A percentile compares a stretch with the other conserved stretches of the same genome.
Evolutionary conservation across 345 rosid genomes (phyloP).

Genomic region (Carallia brachiata): DNA sequence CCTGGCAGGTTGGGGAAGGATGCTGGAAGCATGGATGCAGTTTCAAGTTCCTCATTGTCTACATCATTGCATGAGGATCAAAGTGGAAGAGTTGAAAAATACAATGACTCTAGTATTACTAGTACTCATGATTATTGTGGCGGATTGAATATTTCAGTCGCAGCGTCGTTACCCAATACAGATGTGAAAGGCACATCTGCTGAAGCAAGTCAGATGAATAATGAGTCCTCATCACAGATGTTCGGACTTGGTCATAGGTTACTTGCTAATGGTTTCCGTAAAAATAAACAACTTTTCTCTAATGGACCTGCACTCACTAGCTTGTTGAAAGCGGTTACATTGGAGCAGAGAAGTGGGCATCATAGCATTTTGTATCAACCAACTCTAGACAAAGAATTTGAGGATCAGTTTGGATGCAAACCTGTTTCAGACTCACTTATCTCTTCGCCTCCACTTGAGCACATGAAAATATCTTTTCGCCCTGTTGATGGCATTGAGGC

Average conservation of each 20-base stretch:
- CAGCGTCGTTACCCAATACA: constrained; percentile 22
- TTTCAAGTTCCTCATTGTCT: constrained; percentile 22
- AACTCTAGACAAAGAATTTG: constrained; percentile 22
- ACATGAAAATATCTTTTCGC: constrained; percentile 84
- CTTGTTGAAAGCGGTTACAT: constrained; percentile 29
- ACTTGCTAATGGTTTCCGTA: constrained; percentile 55
- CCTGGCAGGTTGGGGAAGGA: constrained; percentile 28
- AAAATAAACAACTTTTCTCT: constrained; percentile 42
- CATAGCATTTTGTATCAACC: constrained; percentile 22
- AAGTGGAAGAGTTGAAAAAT: constrained; percentile 29
- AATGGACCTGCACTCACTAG: constrained; percentile 38
- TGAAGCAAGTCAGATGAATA: constrained; percentile 36
- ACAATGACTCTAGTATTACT: constrained; percentile 27
- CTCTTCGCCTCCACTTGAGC: constrained; percentile 89
- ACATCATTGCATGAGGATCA: constrained; percentile 17
- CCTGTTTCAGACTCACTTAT: constrained; percentile 45
- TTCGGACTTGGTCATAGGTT: constrained; percentile 69
- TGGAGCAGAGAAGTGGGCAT: constrained; percentile 34
- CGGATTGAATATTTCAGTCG: constrained; percentile 18
- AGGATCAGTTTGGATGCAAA: constrained; percentile 39
- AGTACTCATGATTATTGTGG: constrained; percentile 26
- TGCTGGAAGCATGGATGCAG: constrained; percentile 24
- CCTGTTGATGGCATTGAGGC: constrained; percentile 57
- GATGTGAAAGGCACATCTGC: constrained; percentile 22
- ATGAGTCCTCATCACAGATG: constrained; percentile 42